Evolutionary conservation across 192 early-diverging fungal genomes (phyloP), one percentile per base, ranked within the genome.

Genomic region (Gigaspora rosea): DNA sequence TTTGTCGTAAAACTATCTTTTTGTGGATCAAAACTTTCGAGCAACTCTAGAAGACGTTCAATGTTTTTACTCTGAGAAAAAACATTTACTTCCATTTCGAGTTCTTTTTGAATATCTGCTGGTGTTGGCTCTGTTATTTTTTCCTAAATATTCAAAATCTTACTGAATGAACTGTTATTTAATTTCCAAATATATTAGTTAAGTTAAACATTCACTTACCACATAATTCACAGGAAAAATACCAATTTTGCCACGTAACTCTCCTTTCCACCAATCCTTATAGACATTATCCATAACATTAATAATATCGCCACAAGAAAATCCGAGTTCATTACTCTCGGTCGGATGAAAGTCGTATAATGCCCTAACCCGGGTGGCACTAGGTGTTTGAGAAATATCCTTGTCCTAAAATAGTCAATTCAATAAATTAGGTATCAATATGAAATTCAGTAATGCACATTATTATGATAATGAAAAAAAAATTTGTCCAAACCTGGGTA

Each of bases 191-290:
- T 1, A 33, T 33, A 41, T 64, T 64, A n/a, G n/a, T n/a, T n/a
- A n/a, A n/a, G 2, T 32, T 32, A 20, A 22, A 15, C 48, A 49
- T 47, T 20, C 67, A 62, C 85, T 79, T 81, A 90, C 90, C 22
- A 98, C 96, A 85, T 98, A 99, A 81, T 98, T 98, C 13, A 95
- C 93, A 11, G 98, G 98, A 76, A 99, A 98, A 56, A 99, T 97
- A 13, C 98, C 98, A 65, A 90, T 88, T 61, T 89, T 88, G n/a
- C 94, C 94, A 13, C 86, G 86, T n/a, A 92, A 82, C 80, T 94
- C 90, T 32, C 97, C 98, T 78, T 95, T 94, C 97, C 97, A 99
- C 98, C 98, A 99, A 81, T 99, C 98, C 73, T 94, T 91, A 85
- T 95, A 99, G 10, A 96, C 94, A 72, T 91, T 93, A 78, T 98